These are phyloP conservation scores for Talaromyces proteolyticus DNA, from an alignment of 495 filamentous ascomycete genomes.

Conservation along the genomic window DNA sequence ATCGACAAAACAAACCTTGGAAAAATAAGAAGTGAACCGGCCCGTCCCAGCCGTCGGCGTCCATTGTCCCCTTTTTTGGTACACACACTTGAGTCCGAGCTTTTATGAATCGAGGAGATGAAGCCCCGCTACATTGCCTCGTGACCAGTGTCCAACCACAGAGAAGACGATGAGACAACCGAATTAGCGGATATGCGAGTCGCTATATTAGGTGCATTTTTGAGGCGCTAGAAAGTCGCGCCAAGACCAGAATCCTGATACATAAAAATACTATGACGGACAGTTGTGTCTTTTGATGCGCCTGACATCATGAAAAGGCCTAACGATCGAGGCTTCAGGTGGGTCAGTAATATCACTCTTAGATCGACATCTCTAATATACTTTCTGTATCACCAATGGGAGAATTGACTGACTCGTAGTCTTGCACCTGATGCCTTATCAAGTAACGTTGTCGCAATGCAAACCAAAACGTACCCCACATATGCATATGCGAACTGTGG, in stretches of 20 bases:
- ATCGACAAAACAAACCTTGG: not conserved
- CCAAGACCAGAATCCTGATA: not conserved
- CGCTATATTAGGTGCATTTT: not conserved
- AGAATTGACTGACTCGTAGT: too few relatives aligned
- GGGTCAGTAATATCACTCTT: too few relatives aligned
- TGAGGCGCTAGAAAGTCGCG: not conserved
- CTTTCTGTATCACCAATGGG: too few relatives aligned
- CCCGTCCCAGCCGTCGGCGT: not conserved
- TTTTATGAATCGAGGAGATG: not conserved
- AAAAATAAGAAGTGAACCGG: not conserved
- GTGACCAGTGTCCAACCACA: not conserved
- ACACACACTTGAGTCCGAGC: not conserved
- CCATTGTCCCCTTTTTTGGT: not conserved
- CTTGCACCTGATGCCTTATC: too few relatives aligned
- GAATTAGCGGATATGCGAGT: not conserved
- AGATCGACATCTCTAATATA: too few relatives aligned
- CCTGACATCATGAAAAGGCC: too few relatives aligned
- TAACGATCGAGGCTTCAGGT: too few relatives aligned
- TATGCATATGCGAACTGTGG: too few relatives aligned
- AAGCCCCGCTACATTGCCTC: not conserved
- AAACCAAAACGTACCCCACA: too few relatives aligned
- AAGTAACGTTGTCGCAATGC: too few relatives aligned
- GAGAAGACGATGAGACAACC: not conserved
- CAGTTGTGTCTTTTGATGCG: too few relatives aligned
- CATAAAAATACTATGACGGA: too few relatives aligned